A percentile compares a stretch with the other conserved stretches of the same genome.
Conservation (phyloP, 352 stramenopile species). For the Globisporangium ultimum region DNA sequence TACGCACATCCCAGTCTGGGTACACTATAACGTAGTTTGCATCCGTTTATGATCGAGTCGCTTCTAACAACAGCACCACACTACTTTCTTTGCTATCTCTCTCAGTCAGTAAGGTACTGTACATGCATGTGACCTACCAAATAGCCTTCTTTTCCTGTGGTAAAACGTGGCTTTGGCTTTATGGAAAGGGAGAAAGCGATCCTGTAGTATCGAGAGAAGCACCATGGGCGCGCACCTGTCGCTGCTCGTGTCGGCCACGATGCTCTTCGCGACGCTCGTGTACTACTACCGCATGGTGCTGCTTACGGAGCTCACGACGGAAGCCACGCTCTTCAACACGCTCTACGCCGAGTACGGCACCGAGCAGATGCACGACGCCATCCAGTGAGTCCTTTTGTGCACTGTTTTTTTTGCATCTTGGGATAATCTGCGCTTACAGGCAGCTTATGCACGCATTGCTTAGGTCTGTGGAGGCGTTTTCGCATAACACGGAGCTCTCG, state of each 20-base stretch:
- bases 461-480: constrained; percentile 57
- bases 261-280: constrained; percentile 52
- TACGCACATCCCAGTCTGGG: no score
- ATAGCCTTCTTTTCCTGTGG: no score
- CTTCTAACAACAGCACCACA: no score
- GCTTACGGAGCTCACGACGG: constrained; percentile 66
- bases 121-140: no score
- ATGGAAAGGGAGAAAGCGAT: background rate
- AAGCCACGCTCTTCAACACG: constrained; percentile 71
- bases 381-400: constrained; percentile 44
- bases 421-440: no score
- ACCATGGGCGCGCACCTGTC: constrained; percentile 41
- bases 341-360: constrained; percentile 70
- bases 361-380: constrained; percentile 49
- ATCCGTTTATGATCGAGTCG: background rate
- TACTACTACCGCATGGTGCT: constrained; percentile 79
- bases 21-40: no score
- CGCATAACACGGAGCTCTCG: constrained; percentile 27
- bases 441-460: constrained; percentile 8
- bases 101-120: no score
- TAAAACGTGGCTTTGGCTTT: no score
- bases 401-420: no score
- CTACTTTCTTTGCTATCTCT: no score
- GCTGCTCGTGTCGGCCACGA: constrained; percentile 50
- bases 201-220: background rate